Base-by-base conservation (phyloP, 2,329 filamentous ascomycete species). In the Emericellopsis atlantica region DNA sequence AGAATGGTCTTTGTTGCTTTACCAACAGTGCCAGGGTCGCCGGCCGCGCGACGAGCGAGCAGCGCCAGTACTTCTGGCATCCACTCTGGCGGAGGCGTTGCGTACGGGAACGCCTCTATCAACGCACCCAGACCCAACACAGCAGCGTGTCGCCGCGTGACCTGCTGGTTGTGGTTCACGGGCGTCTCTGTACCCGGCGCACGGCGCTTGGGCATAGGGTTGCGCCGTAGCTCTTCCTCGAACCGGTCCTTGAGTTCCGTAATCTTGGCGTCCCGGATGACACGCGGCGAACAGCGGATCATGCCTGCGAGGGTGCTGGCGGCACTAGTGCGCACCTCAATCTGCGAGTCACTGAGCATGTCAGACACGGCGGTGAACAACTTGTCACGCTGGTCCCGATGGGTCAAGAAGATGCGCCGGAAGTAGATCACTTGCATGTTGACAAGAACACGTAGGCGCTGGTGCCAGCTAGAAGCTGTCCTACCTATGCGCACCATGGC, bases 351-450 rank as follows among this genome's bases (percentile, higher is more conserved):
- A 45, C 84, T 78, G 6, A 98, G 74, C 93, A 98, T 98, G 49
- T 83, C 84, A 33, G 89, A 87, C n/a, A 98, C 89, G 42, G 89
- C 93, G 36, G 83, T 80, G 56, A 96, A 94, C 14, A 98, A 75
- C 29, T 77, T 74, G 50, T 86, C 74, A 41, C 92, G 84, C 57
- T 95, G 82, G 7, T 73, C 64, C 6, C 74, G 68, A 26, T 79
- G 75, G 49, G 93, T 84, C 23, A 96, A 68, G 69, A 98, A 98
- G 32, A 98, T 74, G 22, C 90, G 84, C 39, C 92, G 83, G 76
- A 96, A 98, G 67, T 95, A 98, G 51, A 98, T 82, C 48, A 96
- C 90, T 55, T 98, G 93, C 70, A 98, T 95, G 63, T 96, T 96
- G 64, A 98, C 89, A 50, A 98, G 76, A 35, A 94, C 87, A 22